phyloP scores from a whole-genome alignment of 768 basidiomycete species.

The Leccinum boreale region DNA sequence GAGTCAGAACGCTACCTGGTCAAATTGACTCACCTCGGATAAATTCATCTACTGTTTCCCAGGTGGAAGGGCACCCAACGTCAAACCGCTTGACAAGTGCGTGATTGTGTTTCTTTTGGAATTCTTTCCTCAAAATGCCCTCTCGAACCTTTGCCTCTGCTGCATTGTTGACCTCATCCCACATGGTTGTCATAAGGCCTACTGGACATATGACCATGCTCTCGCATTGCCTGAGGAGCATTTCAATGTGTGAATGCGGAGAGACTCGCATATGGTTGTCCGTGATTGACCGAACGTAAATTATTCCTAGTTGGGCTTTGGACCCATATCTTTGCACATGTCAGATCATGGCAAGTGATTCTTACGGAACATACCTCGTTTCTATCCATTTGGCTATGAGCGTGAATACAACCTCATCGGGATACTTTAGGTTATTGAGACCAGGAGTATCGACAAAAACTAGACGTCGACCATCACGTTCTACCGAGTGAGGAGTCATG shows the following conservation, averaged over 20 bases:
- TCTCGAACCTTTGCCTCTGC: conserved; percentile 1
- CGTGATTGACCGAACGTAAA: conserved; percentile 8
- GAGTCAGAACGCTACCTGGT: background rate
- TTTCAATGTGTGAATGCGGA: background rate
- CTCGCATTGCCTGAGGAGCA: background rate
- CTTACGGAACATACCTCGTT: background rate
- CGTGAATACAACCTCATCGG: background rate
- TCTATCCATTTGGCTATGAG: background rate
- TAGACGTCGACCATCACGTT: background rate
- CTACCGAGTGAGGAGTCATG: background rate
- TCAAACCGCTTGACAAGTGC: conserved; percentile 2
- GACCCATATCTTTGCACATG: background rate
- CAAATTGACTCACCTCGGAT: background rate
- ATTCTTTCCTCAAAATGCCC: background rate
- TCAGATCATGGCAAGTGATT: background rate
- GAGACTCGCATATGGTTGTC: background rate
- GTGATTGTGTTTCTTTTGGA: background rate
- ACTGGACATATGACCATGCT: background rate
- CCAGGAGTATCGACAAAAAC: conserved; percentile 9
- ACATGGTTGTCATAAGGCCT: conserved; percentile 12
- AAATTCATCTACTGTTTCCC: background rate
- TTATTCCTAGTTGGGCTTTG: background rate
- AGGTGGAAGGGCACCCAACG: background rate
- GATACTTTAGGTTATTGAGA: background rate
- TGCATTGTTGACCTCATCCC: conserved; percentile 1